Conservation (phyloP, 768 basidiomycete genomes). For the Tulasnella sp. region DNA sequence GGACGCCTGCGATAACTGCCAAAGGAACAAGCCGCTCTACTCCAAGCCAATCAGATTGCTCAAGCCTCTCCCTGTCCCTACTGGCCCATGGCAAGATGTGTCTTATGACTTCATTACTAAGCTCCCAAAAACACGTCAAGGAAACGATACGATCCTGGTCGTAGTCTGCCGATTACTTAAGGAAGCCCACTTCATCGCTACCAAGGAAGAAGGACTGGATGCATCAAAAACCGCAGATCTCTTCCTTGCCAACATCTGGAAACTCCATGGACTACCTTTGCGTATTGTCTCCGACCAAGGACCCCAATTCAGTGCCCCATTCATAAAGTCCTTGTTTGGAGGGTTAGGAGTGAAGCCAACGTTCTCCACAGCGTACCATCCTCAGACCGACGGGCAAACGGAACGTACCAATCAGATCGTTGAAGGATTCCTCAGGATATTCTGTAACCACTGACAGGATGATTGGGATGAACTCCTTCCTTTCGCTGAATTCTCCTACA, state of each 20-base stretch:
- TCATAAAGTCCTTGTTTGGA: neutral
- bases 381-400: too few relatives aligned
- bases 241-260: conserved; percentile 42
- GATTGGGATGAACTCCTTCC: conserved; percentile 13
- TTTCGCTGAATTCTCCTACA: neutral
- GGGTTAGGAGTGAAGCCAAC: neutral
- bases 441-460: neutral
- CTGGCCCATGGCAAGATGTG: conserved; percentile 35
- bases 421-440: neutral
- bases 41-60: conserved; percentile 33
- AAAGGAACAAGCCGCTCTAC: conserved; percentile 29
- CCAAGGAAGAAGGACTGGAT: conserved; percentile 34
- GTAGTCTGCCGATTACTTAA: neutral
- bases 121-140: too few relatives aligned
- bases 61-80: conserved; percentile 33
- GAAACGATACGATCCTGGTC: neutral
- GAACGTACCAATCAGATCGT: conserved; percentile 36
- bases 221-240: conserved; percentile 37
- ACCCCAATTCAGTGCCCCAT: neutral
- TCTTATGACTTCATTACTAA: conserved; percentile 26
- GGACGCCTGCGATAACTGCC: conserved; percentile 34
- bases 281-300: neutral
- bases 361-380: too few relatives aligned
- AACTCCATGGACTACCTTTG: conserved; percentile 21
- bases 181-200: too few relatives aligned